Conservation (phyloP, 2,329 filamentous ascomycete species). For the Knoxdaviesia proteae region DNA sequence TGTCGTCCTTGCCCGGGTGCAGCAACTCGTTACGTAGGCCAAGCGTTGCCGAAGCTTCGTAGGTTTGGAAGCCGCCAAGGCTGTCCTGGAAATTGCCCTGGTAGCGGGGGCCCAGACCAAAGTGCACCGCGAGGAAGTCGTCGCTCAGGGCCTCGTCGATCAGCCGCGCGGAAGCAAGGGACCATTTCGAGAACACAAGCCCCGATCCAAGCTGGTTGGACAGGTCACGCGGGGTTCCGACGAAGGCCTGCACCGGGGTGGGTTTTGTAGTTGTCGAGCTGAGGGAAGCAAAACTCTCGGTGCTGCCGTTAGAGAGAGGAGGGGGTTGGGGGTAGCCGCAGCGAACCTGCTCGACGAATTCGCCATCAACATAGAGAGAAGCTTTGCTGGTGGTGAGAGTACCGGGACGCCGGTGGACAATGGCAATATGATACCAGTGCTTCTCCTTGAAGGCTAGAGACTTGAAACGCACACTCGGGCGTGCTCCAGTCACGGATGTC, state of each 20-base stretch:
- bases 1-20: constrained; percentile 74
- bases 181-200: constrained; percentile 62
- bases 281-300: constrained; percentile 51
- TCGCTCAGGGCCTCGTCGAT: constrained; percentile 78
- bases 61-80: constrained; percentile 88
- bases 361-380: constrained; percentile 75
- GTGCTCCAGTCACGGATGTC: constrained; percentile 69
- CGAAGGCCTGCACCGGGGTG: constrained; percentile 68
- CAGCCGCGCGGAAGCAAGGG: constrained; percentile 71
- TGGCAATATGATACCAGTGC: constrained; percentile 80
- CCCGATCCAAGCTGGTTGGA: constrained; percentile 56
- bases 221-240: constrained; percentile 80
- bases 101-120: constrained; percentile 74
- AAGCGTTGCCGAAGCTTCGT: constrained; percentile 74
- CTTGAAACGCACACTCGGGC: constrained; percentile 87
- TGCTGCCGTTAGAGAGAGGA: constrained; percentile 37
- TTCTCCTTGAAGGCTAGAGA: constrained; percentile 54
- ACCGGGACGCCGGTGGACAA: constrained; percentile 66
- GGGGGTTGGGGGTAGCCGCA: constrained; percentile 71
- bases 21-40: constrained; percentile 82
- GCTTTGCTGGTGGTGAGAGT: constrained; percentile 61
- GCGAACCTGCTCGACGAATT: constrained; percentile 82
- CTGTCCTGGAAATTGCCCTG: constrained; percentile 95
- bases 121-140: constrained; percentile 78
- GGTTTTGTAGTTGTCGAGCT: constrained; percentile 31